phyloP scores from a whole-genome alignment of 176 grass and related monocot species.

The Lolium rigidum region DNA sequence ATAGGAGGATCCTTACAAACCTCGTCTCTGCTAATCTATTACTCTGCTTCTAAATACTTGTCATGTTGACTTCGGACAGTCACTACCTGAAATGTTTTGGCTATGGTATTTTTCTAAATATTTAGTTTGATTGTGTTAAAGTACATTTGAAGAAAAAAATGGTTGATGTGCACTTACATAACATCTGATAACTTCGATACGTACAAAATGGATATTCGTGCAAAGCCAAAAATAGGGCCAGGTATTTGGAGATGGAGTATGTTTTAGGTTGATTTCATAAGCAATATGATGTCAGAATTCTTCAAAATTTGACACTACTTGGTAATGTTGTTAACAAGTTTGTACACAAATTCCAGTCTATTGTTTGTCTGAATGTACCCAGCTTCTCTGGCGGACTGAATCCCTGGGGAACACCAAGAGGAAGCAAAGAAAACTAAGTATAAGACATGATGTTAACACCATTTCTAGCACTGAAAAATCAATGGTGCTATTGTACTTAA shows the following conservation, averaged over 20 bases:
- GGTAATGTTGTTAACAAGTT: slow-evolving; percentile 44
- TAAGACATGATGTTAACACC: background rate
- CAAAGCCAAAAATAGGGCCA: background rate
- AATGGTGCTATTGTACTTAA: slow-evolving; percentile 4
- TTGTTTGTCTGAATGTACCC: slow-evolving; percentile 63
- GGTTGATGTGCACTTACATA: background rate
- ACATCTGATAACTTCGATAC: too few relatives aligned
- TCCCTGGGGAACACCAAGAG: slow-evolving; percentile 94
- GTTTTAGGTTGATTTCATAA: slow-evolving; percentile 25
- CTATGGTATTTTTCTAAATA: background rate
- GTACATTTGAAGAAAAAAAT: background rate
- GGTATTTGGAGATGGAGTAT: background rate
- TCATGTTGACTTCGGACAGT: background rate
- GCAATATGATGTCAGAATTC: slow-evolving; percentile 15
- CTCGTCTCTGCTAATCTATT: slow-evolving; percentile 3
- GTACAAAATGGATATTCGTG: background rate
- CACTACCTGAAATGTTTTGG: background rate
- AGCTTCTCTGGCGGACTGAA: slow-evolving; percentile 98
- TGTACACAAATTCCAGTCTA: background rate
- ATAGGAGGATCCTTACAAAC: background rate
- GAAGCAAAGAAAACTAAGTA: slow-evolving; percentile 85
- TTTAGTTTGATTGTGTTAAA: background rate
- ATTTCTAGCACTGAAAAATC: background rate
- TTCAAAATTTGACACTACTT: background rate
- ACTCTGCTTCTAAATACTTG: background rate